phyloP scores from a whole-genome alignment of 495 filamentous ascomycete genomes.

The Pyrenopolyporus hunteri region DNA sequence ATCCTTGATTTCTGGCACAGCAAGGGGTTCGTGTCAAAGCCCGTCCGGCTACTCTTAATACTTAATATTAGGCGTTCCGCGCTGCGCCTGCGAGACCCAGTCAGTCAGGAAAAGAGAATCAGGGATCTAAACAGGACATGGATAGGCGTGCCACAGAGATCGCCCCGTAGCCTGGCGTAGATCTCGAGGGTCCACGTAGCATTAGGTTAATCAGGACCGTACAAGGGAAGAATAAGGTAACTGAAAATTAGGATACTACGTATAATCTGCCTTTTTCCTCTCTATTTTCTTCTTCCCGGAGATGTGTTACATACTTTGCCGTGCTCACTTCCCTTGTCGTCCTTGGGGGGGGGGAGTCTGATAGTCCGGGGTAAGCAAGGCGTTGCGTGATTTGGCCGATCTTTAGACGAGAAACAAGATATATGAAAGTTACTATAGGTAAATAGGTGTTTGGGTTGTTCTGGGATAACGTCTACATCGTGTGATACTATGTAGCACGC shows the following conservation, averaged over 20 bases:
- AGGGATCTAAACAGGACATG: slow-evolving; percentile 8
- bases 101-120: neutral
- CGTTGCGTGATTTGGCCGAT: slow-evolving; percentile 34
- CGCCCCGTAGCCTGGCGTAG: slow-evolving; percentile 30
- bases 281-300: neutral
- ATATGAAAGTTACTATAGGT: slow-evolving; percentile 29
- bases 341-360: neutral
- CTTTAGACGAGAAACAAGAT: slow-evolving; percentile 7
- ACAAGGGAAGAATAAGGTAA: slow-evolving; percentile 18
- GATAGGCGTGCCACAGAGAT: slow-evolving; percentile 30
- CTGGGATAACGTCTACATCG: slow-evolving; percentile 1
- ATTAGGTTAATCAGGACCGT: slow-evolving; percentile 16
- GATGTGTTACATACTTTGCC: slow-evolving; percentile 24
- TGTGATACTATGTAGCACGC: neutral
- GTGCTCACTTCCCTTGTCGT: slow-evolving; percentile 4
- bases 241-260: slow-evolving; percentile 16
- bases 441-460: slow-evolving; percentile 25
- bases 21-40: slow-evolving; percentile 7
- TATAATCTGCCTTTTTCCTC: neutral
- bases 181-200: slow-evolving; percentile 28
- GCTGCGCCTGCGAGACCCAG: neutral
- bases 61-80: neutral
- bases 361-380: slow-evolving; percentile 29
- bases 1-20: neutral
- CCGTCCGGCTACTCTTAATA: neutral